Evolutionary conservation across 169 alveolate species (phyloP).

Genomic region (Cryptosporidium tyzzeri): DNA sequence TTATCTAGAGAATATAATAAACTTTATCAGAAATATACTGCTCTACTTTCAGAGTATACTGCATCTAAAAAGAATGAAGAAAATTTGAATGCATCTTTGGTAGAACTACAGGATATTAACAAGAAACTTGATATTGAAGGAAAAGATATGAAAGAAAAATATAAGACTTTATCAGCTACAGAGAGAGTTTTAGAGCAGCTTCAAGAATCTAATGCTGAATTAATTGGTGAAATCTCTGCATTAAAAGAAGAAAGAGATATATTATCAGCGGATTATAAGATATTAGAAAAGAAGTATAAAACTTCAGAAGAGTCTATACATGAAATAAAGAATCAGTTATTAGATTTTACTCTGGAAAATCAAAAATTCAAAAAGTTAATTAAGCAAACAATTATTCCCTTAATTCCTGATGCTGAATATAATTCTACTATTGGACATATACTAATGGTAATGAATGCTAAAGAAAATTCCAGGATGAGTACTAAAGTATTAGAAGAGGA

Average conservation of each 20-base stretch:
- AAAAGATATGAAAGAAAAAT: constrained; percentile 35
- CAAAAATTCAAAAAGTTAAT: constrained; percentile 65
- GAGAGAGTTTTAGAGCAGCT: constrained; percentile 51
- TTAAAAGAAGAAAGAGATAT: constrained; percentile 56
- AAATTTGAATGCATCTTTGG: constrained; percentile 40
- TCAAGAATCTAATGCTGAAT: constrained; percentile 25
- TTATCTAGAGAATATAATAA: constrained; percentile 66
- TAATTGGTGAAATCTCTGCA: constrained; percentile 14
- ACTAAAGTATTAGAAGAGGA: constrained; percentile 46
- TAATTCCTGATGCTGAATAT: constrained; percentile 52
- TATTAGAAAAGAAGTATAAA: constrained; percentile 32
- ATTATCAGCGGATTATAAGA: constrained; percentile 32
- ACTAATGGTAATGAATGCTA: constrained; percentile 49
- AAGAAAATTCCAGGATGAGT: constrained; percentile 67
- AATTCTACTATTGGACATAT: constrained; percentile 64
- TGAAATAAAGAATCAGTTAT: constrained; percentile 53
- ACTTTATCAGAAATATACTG: constrained; percentile 54
- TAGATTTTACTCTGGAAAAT: constrained; percentile 72
- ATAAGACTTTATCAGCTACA: constrained; percentile 23
- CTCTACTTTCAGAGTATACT: constrained; percentile 45
- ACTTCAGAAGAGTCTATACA: constrained; percentile 10
- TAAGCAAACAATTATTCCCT: constrained; percentile 57
- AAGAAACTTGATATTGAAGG: constrained; percentile 18
- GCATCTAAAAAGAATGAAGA: constrained; percentile 48
- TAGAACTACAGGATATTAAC: constrained; percentile 35